Evolutionary conservation across 208 protist genomes (phyloP).

Genomic region (Tetramitus jugosus): DNA sequence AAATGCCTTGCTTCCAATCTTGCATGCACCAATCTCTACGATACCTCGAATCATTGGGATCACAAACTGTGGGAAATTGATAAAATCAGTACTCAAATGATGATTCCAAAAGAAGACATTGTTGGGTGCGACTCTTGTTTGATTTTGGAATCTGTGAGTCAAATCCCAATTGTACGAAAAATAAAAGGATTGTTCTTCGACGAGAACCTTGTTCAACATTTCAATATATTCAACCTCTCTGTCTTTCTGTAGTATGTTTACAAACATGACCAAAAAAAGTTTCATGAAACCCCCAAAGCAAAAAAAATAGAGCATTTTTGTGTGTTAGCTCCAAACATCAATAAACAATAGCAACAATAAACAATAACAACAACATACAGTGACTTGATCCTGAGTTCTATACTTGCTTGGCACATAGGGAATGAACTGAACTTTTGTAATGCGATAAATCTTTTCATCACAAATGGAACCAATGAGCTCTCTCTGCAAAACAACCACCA

Average conservation of each 20-base stretch:
- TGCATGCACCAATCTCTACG: background rate
- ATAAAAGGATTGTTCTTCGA: slow-evolving; percentile 8
- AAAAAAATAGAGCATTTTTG: too few species aligned
- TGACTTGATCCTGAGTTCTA: too few species aligned
- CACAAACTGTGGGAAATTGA: background rate
- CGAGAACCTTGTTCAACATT: slow-evolving; percentile 7
- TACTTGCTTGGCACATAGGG: slow-evolving; percentile 5
- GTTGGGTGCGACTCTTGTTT: background rate
- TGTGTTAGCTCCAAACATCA: too few species aligned
- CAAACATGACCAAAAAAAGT: too few species aligned
- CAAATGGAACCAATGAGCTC: background rate
- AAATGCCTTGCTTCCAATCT: background rate
- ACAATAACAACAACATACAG: too few species aligned
- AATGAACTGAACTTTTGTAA: slow-evolving; percentile 21
- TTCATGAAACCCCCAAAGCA: too few species aligned
- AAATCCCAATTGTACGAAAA: slow-evolving; percentile 5
- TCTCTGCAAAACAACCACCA: background rate
- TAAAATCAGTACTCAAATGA: too few species aligned
- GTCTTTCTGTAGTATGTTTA: background rate
- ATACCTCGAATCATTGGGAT: slow-evolving; percentile 9
- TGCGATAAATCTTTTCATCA: background rate
- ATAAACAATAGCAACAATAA: too few species aligned
- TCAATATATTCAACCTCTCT: slow-evolving; percentile 21
- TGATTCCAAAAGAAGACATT: background rate
- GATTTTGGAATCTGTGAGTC: background rate